Base-by-base conservation (phyloP, 257 asterid genomes). In the Agastache rugosa region DNA sequence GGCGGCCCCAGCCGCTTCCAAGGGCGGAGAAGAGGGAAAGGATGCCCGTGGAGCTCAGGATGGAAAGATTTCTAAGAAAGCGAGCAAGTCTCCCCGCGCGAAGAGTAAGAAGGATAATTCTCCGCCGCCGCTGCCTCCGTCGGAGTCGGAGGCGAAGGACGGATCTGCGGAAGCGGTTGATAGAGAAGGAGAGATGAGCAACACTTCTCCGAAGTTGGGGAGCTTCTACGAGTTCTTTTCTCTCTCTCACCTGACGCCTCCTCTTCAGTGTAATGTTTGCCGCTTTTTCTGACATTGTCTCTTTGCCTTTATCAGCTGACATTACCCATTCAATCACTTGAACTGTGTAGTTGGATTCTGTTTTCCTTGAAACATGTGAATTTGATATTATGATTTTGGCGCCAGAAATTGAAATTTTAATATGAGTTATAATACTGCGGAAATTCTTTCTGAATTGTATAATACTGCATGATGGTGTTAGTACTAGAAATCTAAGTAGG, bases 181-280 rank as follows among this genome's bases (percentile, higher is more conserved):
- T 31, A 88, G 80, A 35, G 98, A 92, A 67, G 97, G 92, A 76
- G 99, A 90, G 78, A 89, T 92, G 96, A 89, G 81, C 61, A 85
- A 89, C 79, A 81, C 97, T 67, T 87, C 89, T 41, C 98, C 97
- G 54, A 90, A 87, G 84, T 79, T 94, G 50, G 97, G 96, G 62
- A 88, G 90, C 89, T 94, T 94, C 84, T 94, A 94, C 80, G 97
- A 94, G 81, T 94, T 94, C 86, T 94, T 94, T 63, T 94, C 99
- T n/a, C 96, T 94, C 50, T 90, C 97, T 54, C 97, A 94, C 85
- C 96, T 92, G 84, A 89, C 92, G 66, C 97, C 99, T 65, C 99
- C 99, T 68, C 82, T 94, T 74, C 99, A 94, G 73, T 88, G 99
- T 94, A 86, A 74, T 63, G 64, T 47, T 66, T 16, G 71, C 20